These are phyloP conservation scores for Strigomonas culicis DNA, from an alignment of 208 protist species.

Conservation along the genomic window DNA sequence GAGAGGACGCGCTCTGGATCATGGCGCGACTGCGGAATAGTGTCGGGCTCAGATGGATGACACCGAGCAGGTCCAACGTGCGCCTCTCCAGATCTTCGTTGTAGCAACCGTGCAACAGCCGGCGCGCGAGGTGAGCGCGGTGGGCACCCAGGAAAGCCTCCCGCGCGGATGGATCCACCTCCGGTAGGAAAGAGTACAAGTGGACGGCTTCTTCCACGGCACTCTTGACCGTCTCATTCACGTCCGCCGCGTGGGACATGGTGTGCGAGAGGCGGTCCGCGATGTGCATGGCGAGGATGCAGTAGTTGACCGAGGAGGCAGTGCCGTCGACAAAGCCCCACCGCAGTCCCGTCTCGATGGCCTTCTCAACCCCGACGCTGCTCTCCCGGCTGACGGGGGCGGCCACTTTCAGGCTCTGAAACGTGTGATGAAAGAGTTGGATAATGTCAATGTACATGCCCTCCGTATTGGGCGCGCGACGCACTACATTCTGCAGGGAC, in stretches of 20 bases:
- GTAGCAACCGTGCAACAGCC: slow-evolving; percentile 27
- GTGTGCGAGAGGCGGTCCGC: too few relatives aligned
- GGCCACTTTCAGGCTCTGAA: slow-evolving; percentile 19
- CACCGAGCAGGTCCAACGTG: slow-evolving; percentile 26
- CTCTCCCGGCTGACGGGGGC: slow-evolving; percentile 23
- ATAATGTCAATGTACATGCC: slow-evolving; percentile 20
- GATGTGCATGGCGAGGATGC: too few relatives aligned
- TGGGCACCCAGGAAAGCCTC: slow-evolving; percentile 33
- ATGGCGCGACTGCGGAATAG: slow-evolving; percentile 48
- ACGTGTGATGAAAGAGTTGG: slow-evolving; percentile 13
- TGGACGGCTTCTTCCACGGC: too few relatives aligned
- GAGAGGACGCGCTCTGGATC: slow-evolving; percentile 21
- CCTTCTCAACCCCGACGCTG: slow-evolving; percentile 32
- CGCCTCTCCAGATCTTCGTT: slow-evolving; percentile 23
- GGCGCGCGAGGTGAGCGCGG: slow-evolving; percentile 29
- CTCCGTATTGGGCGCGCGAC: slow-evolving; percentile 1
- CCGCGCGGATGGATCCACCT: slow-evolving; percentile 13
- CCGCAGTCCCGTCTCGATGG: slow-evolving; percentile 35
- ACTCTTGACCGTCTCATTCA: too few relatives aligned
- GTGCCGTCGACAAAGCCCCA: slow-evolving; percentile 19
- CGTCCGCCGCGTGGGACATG: too few relatives aligned
- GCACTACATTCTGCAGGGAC: slow-evolving; percentile 2
- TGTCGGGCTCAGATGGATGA: slow-evolving; percentile 38
- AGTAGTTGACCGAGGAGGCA: too few relatives aligned
- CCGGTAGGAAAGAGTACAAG: background rate